phyloP scores from a whole-genome alignment of 2,329 filamentous ascomycete genomes.

The Trichoderma gracile region DNA sequence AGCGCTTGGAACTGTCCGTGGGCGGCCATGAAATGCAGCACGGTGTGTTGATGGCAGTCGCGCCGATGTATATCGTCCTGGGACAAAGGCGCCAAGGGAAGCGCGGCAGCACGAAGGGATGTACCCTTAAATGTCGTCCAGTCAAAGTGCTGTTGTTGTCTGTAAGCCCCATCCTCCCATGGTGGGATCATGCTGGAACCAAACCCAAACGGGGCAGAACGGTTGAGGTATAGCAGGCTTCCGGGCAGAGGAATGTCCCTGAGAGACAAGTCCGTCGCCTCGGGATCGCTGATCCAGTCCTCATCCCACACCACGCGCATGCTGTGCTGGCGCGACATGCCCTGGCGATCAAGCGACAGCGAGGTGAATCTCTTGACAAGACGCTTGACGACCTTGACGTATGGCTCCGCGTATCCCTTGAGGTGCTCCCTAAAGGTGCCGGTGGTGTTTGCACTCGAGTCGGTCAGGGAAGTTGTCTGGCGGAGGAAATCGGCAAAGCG shows the following conservation, averaged over 20 bases:
- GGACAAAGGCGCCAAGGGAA: background rate
- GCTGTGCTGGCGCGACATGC: slow-evolving; percentile 34
- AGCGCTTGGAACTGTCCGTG: slow-evolving; percentile 35
- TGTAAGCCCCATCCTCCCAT: background rate
- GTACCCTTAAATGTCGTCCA: slow-evolving; percentile 36
- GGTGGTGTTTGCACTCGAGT: slow-evolving; percentile 43
- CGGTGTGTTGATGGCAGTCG: slow-evolving; percentile 51
- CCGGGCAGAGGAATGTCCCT: slow-evolving; percentile 1
- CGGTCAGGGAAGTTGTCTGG: slow-evolving; percentile 41
- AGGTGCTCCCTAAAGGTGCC: slow-evolving; percentile 40
- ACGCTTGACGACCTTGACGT: slow-evolving; percentile 42
- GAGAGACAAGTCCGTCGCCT: slow-evolving; percentile 23
- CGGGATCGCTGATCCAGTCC: slow-evolving; percentile 36
- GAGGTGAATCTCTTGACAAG: slow-evolving; percentile 45
- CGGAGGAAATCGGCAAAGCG: slow-evolving; percentile 37
- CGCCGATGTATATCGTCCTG: slow-evolving; percentile 27
- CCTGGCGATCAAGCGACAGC: slow-evolving; percentile 31
- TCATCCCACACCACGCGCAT: slow-evolving; percentile 20
- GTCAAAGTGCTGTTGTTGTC: background rate
- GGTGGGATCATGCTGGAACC: background rate
- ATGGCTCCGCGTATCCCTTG: slow-evolving; percentile 37
- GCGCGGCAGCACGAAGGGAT: slow-evolving; percentile 24
- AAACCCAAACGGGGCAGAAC: background rate
- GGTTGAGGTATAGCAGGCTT: background rate
- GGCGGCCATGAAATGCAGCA: slow-evolving; percentile 50